Percentiles rank a stretch among this genome's conserved stretches.
These are phyloP conservation scores for Hypsizygus ulmarius DNA, from an alignment of 1,284 basidiomycete genomes.

Conservation along the genomic window DNA sequence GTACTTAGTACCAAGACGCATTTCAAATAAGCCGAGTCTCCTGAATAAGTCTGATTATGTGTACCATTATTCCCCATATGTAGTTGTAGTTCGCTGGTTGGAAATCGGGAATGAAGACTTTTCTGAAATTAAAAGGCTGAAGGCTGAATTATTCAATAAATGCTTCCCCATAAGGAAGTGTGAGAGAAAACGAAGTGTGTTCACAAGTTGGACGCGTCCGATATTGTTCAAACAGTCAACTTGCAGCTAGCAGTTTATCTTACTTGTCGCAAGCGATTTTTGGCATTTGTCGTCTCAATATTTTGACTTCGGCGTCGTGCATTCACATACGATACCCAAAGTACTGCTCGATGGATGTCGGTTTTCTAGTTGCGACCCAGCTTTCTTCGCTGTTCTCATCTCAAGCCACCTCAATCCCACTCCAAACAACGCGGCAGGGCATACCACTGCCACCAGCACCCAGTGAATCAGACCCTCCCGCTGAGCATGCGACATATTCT, in stretches of 20 bases:
- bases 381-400: constrained; percentile 60
- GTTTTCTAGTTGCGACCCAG: constrained; percentile 58
- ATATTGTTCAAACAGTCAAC: neutral
- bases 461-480: constrained; percentile 51
- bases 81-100: no score
- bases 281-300: neutral
- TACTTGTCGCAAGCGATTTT: neutral
- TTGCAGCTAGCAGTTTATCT: neutral
- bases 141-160: no score
- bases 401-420: constrained; percentile 49
- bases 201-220: constrained; percentile 14
- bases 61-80: no score
- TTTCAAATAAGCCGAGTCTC: no score
- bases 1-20: no score
- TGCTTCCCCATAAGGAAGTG: constrained; percentile 13
- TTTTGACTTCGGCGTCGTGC: neutral
- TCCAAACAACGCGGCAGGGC: constrained; percentile 58
- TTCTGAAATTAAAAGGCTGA: no score
- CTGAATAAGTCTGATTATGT: no score
- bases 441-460: constrained; percentile 43
- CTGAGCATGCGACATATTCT: constrained; percentile 74
- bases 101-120: no score
- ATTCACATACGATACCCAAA: neutral
- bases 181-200: constrained; percentile 9
- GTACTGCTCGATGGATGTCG: constrained; percentile 34